Conservation (phyloP, 306 rosid species). For the Ochetophila trinervis region DNA sequence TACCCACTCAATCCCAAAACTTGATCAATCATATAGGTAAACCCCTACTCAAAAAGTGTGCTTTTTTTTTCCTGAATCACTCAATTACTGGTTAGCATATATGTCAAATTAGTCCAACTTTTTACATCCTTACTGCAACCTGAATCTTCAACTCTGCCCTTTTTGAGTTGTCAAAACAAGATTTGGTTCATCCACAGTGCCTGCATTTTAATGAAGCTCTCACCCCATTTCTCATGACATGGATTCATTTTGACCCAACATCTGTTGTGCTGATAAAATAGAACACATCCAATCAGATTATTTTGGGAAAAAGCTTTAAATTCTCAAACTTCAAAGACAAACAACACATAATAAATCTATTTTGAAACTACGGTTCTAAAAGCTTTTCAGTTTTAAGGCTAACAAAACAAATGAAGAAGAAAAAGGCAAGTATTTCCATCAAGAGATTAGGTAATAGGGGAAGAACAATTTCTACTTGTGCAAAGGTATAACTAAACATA, state of each 20-base stretch:
- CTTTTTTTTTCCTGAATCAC: slow-evolving; percentile 12
- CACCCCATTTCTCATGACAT: neutral
- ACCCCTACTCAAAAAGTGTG: neutral
- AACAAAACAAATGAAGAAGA: neutral
- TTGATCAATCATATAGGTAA: neutral
- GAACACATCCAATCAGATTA: no score
- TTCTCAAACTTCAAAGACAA: neutral
- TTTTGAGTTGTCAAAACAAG: neutral
- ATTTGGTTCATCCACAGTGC: neutral
- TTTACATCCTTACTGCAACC: neutral
- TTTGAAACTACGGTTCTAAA: no score
- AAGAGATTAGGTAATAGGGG: neutral
- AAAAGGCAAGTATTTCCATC: neutral
- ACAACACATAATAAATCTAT: no score
- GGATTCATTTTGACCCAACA: neutral
- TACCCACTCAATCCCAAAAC: neutral
- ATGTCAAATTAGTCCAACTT: slow-evolving; percentile 12
- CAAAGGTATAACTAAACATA: neutral
- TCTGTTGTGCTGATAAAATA: neutral
- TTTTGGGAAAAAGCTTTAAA: neutral
- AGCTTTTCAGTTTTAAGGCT: no score
- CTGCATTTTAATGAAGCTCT: neutral
- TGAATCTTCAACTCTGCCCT: neutral
- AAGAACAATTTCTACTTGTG: neutral
- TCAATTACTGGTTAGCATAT: slow-evolving; percentile 1